Base-by-base conservation (phyloP, 345 rosid species). In the Carallia pectinifolia region DNA sequence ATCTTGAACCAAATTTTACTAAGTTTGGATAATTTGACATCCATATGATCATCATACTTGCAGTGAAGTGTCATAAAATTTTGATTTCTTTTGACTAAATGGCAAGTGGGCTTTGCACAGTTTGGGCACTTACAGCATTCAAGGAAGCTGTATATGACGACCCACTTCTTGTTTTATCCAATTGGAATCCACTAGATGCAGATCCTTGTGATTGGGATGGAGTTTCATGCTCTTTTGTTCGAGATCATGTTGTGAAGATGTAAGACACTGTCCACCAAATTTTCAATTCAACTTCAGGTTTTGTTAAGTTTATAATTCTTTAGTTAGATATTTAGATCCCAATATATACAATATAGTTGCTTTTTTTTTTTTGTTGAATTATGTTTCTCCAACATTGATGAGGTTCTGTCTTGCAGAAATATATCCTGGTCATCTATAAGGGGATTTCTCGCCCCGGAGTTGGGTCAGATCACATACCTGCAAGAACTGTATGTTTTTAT, bases 131-230 rank as follows among this genome's bases (percentile, higher is more conserved):
- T 29, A 80, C 65, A 27, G 73, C 88, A 71, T 90, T 96, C 80
- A 92, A 88, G 86, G 96, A 92, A 83, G 91, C 89, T 53, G 84
- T 90, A 73, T 89, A 80, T 74, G 98, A 92, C 71, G 99, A 96
- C 82, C 99, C 98, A 30, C 77, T 66, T 61, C 64, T 80, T 77
- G 88, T 88, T 79, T 81, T 90, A 76, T 85, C 96, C 59, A 88
- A 82, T 76, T 96, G 98, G 98, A 86, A 92, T 81, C 79, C 81
- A 63, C 81, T 87, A 61, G 89, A 85, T 82, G 86, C 85, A 67
- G 87, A 89, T 92, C 98, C 96, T 62, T 96, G 99, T 77, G 82
- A 75, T 69, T 96, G 98, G 99, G 56, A 65, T 27, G 97, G 97
- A 72, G 40, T 96, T 77, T 64, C 71, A 53, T 96, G 98, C 73